These are phyloP conservation scores for Ehretia macrophylla DNA, from an alignment of 257 asterid genomes.

Conservation along the genomic window DNA sequence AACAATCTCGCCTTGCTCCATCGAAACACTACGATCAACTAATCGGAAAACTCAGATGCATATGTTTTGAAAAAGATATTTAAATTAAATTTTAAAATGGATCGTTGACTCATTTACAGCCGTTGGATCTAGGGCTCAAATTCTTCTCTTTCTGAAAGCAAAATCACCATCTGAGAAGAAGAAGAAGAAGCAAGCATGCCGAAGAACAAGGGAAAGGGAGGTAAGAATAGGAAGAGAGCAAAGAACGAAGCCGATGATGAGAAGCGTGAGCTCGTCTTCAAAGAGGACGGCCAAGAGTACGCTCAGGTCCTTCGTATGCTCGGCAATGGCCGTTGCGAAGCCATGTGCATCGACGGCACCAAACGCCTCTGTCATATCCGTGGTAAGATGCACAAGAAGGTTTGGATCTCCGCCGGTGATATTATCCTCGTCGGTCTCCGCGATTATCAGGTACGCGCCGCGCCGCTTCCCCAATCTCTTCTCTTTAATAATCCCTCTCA, in stretches of 20 bases:
- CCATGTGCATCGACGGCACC: slow-evolving; percentile 13
- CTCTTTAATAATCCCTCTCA: too few relatives aligned
- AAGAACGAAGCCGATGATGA: slow-evolving; percentile 20
- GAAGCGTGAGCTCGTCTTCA: slow-evolving; percentile 15
- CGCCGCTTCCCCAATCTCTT: too few relatives aligned
- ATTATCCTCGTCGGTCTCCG: slow-evolving; percentile 19
- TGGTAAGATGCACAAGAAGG: slow-evolving; percentile 21
- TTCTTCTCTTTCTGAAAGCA: too few relatives aligned
- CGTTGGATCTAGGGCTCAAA: slow-evolving; percentile 4
- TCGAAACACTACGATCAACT: too few relatives aligned
- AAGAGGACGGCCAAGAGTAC: slow-evolving; percentile 24
- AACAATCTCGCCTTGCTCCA: too few relatives aligned
- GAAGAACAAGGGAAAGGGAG: slow-evolving; percentile 25
- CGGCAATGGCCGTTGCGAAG: slow-evolving; percentile 8
- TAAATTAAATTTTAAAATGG: too few relatives aligned
- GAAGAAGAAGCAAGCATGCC: slow-evolving; percentile 5
- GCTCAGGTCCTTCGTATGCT: slow-evolving; percentile 25
- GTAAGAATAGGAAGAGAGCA: slow-evolving; percentile 22
- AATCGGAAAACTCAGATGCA: too few relatives aligned
- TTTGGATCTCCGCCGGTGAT: slow-evolving; percentile 19
- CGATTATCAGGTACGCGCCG: slow-evolving; percentile 12
- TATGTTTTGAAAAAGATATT: too few relatives aligned
- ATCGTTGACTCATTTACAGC: neutral
- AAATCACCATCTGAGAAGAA: too few relatives aligned
- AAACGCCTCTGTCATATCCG: slow-evolving; percentile 15